Base-by-base conservation (phyloP, 176 grass and related monocot genomes). In the Cenchrus purpureus region DNA sequence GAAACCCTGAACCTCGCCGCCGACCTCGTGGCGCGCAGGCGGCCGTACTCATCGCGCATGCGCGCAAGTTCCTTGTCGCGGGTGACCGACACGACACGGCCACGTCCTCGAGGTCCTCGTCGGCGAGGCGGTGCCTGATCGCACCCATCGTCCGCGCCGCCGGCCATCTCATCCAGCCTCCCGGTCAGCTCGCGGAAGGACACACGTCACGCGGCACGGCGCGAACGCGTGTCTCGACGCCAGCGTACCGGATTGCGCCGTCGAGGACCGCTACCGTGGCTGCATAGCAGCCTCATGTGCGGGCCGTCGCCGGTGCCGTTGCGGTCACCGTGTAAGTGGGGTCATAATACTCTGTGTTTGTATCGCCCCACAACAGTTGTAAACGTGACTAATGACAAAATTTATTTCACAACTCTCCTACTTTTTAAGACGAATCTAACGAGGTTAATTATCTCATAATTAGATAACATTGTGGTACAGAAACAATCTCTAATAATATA, bases 71-170 rank as follows among this genome's bases (percentile, higher is more conserved):
- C 90, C 40, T 86, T 79, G 83, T 86, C 90, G 74, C 63, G 74
- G 60, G 86, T 92, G 20, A 88, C 77, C 13, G 90, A 88, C 11
- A 92, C 13, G 90, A 88, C 11, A 92, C 83, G n/a, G 86, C 29
- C 65, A 86, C 72, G 17, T 74, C 65, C n/a, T 88, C 68, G 31
- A 83, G 56, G 16, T 22, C 65, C n/a, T 50, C 61, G 79, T 86
- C 82, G 19, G 34, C 66, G 34, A 89, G 90, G 32, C 68, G 74
- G 86, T 89, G 82, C 79, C 19, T 76, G 74, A 80, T 10, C 52
- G 61, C 31, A 1, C 22, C 0, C 22, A 83, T n/a, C n/a, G n/a
- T 46, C 62, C 17, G 58, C 65, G 49, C 31, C 66, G 59, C 2
- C 43, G 5, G 67, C 70, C 68, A 88, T 73, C 78, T 74, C 65